These are phyloP conservation scores for Amanita thiersii DNA, from an alignment of 768 basidiomycete species.

Conservation along the genomic window DNA sequence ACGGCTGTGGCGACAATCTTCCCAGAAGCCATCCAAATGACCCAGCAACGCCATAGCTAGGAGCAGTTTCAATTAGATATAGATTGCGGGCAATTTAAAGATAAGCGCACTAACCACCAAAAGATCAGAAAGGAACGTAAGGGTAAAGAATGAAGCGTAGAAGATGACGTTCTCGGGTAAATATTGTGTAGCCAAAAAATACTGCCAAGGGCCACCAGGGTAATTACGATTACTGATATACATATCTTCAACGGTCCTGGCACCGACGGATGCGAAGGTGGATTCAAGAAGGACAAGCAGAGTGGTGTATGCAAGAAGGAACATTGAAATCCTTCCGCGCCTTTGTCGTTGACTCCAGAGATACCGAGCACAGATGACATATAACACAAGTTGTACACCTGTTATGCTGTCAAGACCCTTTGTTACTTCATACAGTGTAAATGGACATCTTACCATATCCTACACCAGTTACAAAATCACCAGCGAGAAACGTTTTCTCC, in stretches of 20 bases:
- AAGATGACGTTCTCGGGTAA: constrained; percentile 33
- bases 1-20: constrained; percentile 20
- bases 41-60: constrained; percentile 33
- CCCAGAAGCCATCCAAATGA: constrained; percentile 20
- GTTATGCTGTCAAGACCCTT: neutral
- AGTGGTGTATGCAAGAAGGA: constrained; percentile 26
- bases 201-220: constrained; percentile 35
- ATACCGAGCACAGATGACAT: constrained; percentile 1
- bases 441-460: constrained; percentile 26
- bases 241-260: constrained; percentile 30
- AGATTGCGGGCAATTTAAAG: constrained; percentile 27
- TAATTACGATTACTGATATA: constrained; percentile 35
- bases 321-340: constrained; percentile 10
- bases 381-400: constrained; percentile 30
- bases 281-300: constrained; percentile 29
- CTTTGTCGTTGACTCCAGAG: constrained; percentile 14
- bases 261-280: constrained; percentile 29
- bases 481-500: constrained; percentile 33
- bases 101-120: constrained; percentile 31
- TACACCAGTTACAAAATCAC: constrained; percentile 29
- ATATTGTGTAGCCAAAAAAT: constrained; percentile 28
- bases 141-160: constrained; percentile 31
- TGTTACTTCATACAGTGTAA: neutral
- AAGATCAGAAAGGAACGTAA: constrained; percentile 35
- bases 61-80: constrained; percentile 20